Evolutionary conservation across 1,139 yeast species (phyloP), one percentile per base, ranked within the genome.

Genomic region (Eremothecium cymbalariae): DNA sequence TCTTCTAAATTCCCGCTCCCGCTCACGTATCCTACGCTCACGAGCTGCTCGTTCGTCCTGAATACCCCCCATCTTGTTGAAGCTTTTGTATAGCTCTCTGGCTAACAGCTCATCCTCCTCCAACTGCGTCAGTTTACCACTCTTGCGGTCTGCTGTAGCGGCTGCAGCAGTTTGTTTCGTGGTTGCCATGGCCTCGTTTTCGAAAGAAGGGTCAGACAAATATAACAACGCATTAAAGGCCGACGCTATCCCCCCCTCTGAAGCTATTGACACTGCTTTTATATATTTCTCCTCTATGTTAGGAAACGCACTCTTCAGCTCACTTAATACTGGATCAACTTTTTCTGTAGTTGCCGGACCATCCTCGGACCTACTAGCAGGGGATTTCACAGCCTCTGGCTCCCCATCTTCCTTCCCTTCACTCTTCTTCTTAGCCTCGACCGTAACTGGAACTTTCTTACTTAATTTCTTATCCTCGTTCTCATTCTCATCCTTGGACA

Each of bases 171-270:
- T 51, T 3, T 63, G 58, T 33, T 53, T 47, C 8, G 59, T 56
- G 8, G 62, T 57, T 9, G 79, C 70, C 34, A 76, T 72, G 38
- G 77, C 80, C 9, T 85, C 78, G 48, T 70, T 70, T 52, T 54
- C 53, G 19, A 72, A 76, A 7, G 68, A 60, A 6, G 94, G 94
- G 61, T 88, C 96, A 9, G 85, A 77, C 41, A 83, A 64, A 46
- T 74, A 84, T 43, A 90, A 65, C 51, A 88, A 64, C 0, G 95
- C 96, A 57, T 80, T 81, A 64, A 88, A 88, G 0, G 96, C 94
- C 1, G 84, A 77, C 48, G 85, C 95, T 21, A 84, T 60, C 31
- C 72, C 67, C 17, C 94, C 95, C 33, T 70, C 74, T 12, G 94
- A 76, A 2, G 97, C 97, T 52, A 90, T 82, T 39, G 86, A 65